Base-by-base conservation (phyloP, 805 yeast species). In the Candida nemodendra region DNA sequence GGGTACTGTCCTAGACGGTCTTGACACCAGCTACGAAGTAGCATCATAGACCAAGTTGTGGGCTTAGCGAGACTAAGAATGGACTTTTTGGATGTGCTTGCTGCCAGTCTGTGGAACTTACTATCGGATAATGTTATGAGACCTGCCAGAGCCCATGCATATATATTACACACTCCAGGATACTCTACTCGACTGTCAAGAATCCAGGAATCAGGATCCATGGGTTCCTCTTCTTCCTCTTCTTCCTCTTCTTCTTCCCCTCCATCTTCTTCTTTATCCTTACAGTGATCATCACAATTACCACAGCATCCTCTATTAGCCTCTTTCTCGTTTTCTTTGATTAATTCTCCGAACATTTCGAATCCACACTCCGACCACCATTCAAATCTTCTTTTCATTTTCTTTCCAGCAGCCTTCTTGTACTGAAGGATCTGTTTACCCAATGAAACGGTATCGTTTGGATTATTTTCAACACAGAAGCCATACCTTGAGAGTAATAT, bases 401-500 rank as follows among this genome's bases (percentile, higher is more conserved):
- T 40, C 11, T 45, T 44, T 4, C 44, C 48, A 6, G 46, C 40
- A 3, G 45, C 37, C 15, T 41, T 47, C 18, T 43, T 45, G 19
- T 40, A 51, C 3, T 37, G 39, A 34, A 55, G 30, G 36, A 56
- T 50, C 44, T 78, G 81, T 2, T 68, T 64, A 1, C 81, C 78
- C n/a, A 86, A 54, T 36, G 78, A 68, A 9, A 84, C 73, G 2
- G 71, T 55, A 47, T 84, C 88, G 50, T 75, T 70, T 1, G 66
- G 64, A 46, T 79, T 77, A n/a, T 65, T 63, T 34, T 68, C 63
- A 25, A 74, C 65, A 8, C 81, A 74, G 56, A 90, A 89, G 1
- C 96, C 96, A 56, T 89, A 90, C 39, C 85, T 72, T 11, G 89
- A 77, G 11, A 89, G 58, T 27, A 90, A 62, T 25, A 76, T 71